Evolutionary conservation across 805 yeast genomes (phyloP).

Genomic region (Zygotorulaspora sp.): DNA sequence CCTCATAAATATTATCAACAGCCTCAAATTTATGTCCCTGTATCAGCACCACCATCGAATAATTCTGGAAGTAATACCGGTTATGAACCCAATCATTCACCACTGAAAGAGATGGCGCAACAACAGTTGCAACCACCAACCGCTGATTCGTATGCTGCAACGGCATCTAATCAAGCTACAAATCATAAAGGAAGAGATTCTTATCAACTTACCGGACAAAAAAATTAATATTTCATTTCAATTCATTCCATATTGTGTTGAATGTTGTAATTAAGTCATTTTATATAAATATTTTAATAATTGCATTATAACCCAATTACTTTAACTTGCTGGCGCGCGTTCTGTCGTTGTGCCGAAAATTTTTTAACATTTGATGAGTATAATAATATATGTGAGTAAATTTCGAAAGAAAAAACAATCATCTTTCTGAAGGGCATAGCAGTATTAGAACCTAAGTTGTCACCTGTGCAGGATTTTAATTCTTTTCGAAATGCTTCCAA

Average conservation of each 20-base stretch:
- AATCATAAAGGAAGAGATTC: constrained; percentile 3
- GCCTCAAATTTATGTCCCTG: constrained; percentile 13
- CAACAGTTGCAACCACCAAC: constrained; percentile 7
- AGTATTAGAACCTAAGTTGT: too few species aligned
- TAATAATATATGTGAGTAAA: not conserved
- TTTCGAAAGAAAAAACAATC: not conserved
- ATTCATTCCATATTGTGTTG: too few species aligned
- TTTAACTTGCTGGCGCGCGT: not conserved
- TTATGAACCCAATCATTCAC: constrained; percentile 6
- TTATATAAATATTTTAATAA: not conserved
- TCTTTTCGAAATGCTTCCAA: constrained; percentile 7
- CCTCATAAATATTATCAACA: constrained; percentile 14
- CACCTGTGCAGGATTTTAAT: too few species aligned
- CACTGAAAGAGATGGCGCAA: constrained; percentile 7
- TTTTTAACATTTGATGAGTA: not conserved
- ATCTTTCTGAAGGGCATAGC: too few species aligned
- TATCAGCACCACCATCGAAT: constrained; percentile 8
- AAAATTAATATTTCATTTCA: too few species aligned
- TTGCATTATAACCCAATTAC: not conserved
- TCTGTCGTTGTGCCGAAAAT: not conserved
- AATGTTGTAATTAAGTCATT: not conserved
- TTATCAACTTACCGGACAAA: constrained; percentile 2
- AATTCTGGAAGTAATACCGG: constrained; percentile 1
- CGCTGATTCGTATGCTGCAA: constrained; percentile 5
- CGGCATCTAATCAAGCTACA: constrained; percentile 5